A percentile compares a stretch with the other conserved stretches of the same genome.
Evolutionary conservation across 169 alveolate species (phyloP).

Genomic region (Babesia sp.): DNA sequence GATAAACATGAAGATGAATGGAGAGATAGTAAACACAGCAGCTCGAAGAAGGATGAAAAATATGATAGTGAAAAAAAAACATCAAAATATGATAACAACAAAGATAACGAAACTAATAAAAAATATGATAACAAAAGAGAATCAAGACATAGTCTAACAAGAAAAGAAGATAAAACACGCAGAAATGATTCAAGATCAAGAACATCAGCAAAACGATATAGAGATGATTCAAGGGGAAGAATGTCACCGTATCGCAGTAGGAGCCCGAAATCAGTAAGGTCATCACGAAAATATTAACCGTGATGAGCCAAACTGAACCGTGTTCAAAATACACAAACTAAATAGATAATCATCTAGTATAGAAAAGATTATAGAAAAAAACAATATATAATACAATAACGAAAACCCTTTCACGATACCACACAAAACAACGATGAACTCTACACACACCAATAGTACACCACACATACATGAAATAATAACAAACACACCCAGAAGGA

Average conservation of each 20-base stretch:
- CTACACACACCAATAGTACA: too few species aligned
- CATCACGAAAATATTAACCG: neutral
- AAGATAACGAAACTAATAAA: neutral
- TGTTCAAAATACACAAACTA: too few species aligned
- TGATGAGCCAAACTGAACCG: neutral
- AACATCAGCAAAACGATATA: neutral
- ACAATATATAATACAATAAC: too few species aligned
- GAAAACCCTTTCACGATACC: too few species aligned
- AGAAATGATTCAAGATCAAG: conserved; percentile 1
- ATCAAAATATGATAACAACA: neutral
- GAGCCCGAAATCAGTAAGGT: conserved; percentile 19
- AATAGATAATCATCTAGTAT: too few species aligned
- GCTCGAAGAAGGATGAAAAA: neutral
- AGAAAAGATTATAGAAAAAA: too few species aligned
- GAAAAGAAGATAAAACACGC: neutral
- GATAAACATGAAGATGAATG: too few species aligned
- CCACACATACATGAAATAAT: too few species aligned
- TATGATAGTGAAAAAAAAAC: neutral
- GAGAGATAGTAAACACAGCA: neutral
- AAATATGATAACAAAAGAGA: conserved; percentile 3
- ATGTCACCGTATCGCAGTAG: conserved; percentile 23
- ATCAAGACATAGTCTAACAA: neutral
- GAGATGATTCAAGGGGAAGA: conserved; percentile 6
- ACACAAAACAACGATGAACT: too few species aligned
- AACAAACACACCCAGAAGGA: too few species aligned